Percentiles rank a stretch among this genome's conserved stretches.
Conservation (phyloP, 1,284 basidiomycete genomes). For the Ustilago xerochloae region DNA sequence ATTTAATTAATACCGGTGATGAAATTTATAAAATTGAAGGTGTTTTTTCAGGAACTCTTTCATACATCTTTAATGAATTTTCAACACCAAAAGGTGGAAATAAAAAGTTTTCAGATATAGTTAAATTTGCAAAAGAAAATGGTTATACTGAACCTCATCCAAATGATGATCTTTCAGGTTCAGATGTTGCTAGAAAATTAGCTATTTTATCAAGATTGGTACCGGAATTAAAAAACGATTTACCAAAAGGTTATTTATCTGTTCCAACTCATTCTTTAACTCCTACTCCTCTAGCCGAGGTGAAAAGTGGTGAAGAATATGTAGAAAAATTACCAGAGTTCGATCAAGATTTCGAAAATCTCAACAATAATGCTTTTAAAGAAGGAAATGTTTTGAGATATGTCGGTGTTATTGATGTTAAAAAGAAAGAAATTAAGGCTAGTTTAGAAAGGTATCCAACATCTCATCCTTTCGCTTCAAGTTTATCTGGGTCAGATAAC, state of each 20-base stretch:
- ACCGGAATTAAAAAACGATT: slow-evolving; percentile 58
- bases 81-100: slow-evolving; percentile 69
- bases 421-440: slow-evolving; percentile 80
- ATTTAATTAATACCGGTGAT: slow-evolving; percentile 91
- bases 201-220: slow-evolving; percentile 84
- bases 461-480: slow-evolving; percentile 92
- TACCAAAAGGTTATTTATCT: slow-evolving; percentile 79
- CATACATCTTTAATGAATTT: slow-evolving; percentile 99
- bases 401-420: slow-evolving; percentile 91
- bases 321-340: slow-evolving; percentile 82
- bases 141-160: slow-evolving; percentile 99
- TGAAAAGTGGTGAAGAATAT: slow-evolving; percentile 75
- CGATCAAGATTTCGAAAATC: slow-evolving; percentile 81
- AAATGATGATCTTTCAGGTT: slow-evolving; percentile 93
- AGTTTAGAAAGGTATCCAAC: slow-evolving; percentile 83
- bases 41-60: slow-evolving; percentile 93
- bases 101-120: slow-evolving; percentile 84
- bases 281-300: slow-evolving; percentile 78
- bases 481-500: slow-evolving; percentile 94
- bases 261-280: slow-evolving; percentile 88
- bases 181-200: slow-evolving; percentile 95
- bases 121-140: slow-evolving; percentile 86
- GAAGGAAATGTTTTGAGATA: slow-evolving; percentile 88
- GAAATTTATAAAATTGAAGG: slow-evolving; percentile 75
- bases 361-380: slow-evolving; percentile 80